Conservation (phyloP, 2,329 filamentous ascomycete genomes). For the Hawksworthiomyces lignivorus region DNA sequence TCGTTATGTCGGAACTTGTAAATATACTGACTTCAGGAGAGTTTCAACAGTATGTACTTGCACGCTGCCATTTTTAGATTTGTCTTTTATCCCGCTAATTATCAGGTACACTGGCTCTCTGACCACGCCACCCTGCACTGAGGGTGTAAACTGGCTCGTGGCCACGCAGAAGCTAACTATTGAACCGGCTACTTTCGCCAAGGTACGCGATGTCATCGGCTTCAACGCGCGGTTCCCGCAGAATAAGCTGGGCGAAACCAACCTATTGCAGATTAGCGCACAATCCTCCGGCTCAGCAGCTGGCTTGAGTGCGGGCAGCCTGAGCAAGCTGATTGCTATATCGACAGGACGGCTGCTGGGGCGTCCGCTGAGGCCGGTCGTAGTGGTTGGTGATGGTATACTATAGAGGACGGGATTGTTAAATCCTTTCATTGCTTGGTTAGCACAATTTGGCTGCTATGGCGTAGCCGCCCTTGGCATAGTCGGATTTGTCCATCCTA, state of each 20-base stretch:
- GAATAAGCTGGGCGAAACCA: slow-evolving; percentile 31
- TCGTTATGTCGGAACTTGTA: slow-evolving; percentile 37
- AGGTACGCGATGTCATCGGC: slow-evolving; percentile 34
- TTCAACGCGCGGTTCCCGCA: slow-evolving; percentile 42
- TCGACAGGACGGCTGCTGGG: too few relatives aligned
- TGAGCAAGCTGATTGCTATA: too few relatives aligned
- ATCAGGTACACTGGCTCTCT: slow-evolving; percentile 37
- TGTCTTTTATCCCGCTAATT: background rate
- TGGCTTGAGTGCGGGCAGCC: background rate
- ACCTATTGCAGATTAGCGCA: slow-evolving; percentile 19
- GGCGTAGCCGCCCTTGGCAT: too few relatives aligned
- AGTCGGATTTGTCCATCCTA: too few relatives aligned
- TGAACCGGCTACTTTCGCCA: slow-evolving; percentile 28
- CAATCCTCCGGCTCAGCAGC: background rate
- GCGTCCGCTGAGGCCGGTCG: too few relatives aligned
- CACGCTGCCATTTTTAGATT: background rate
- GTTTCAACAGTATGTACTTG: slow-evolving; percentile 28
- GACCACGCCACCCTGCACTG: slow-evolving; percentile 42
- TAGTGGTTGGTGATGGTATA: too few relatives aligned
- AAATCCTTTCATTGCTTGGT: too few relatives aligned
- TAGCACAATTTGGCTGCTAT: too few relatives aligned
- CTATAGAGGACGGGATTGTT: too few relatives aligned
- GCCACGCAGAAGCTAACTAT: slow-evolving; percentile 33
- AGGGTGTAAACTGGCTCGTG: slow-evolving; percentile 41
- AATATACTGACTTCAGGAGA: slow-evolving; percentile 26